Conservation (phyloP, 371 early-diverging fungal genomes). For the Lichtheimia ornata region DNA sequence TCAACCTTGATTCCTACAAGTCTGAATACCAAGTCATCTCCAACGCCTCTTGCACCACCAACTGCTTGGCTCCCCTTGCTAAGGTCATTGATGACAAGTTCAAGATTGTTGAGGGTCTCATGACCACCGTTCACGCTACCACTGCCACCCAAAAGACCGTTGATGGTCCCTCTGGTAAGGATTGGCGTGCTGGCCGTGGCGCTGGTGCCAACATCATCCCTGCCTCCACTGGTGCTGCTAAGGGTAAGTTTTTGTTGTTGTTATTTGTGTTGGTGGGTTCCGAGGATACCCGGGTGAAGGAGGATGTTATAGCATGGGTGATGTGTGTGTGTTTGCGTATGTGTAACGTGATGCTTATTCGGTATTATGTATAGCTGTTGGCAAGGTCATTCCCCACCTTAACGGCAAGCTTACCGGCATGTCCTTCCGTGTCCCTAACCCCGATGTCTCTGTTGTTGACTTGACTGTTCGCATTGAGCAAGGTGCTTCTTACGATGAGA, state of each 20-base stretch:
- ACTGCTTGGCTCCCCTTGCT: conserved; percentile 99
- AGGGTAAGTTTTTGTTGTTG: conserved; percentile 40
- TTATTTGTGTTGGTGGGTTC: background rate
- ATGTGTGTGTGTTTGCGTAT: background rate
- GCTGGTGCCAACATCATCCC: conserved; percentile 98
- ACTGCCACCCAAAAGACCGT: conserved; percentile 99
- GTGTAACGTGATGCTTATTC: background rate
- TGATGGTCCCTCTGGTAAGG: conserved; percentile 97
- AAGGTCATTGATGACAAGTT: conserved; percentile 97
- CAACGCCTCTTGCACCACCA: conserved; percentile 99
- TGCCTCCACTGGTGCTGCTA: conserved; percentile 99
- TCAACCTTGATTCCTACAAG: conserved; percentile 94
- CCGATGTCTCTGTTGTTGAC: conserved; percentile 99
- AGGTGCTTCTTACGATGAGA: conserved; percentile 88
- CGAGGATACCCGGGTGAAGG: too few species aligned
- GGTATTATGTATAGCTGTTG: conserved; percentile 71
- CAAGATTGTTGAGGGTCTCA: conserved; percentile 81
- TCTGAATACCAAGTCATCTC: conserved; percentile 86
- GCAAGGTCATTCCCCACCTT: conserved; percentile 96
- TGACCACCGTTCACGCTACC: conserved; percentile 98
- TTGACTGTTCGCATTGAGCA: conserved; percentile 92
- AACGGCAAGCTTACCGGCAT: conserved; percentile 99
- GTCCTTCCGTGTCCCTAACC: conserved; percentile 98
- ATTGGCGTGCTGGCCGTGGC: conserved; percentile 97
- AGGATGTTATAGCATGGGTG: background rate